Percentiles rank a stretch among this genome's conserved stretches.
Conservation (phyloP, 352 stramenopile genomes). For the Globisporangium lucens region DNA sequence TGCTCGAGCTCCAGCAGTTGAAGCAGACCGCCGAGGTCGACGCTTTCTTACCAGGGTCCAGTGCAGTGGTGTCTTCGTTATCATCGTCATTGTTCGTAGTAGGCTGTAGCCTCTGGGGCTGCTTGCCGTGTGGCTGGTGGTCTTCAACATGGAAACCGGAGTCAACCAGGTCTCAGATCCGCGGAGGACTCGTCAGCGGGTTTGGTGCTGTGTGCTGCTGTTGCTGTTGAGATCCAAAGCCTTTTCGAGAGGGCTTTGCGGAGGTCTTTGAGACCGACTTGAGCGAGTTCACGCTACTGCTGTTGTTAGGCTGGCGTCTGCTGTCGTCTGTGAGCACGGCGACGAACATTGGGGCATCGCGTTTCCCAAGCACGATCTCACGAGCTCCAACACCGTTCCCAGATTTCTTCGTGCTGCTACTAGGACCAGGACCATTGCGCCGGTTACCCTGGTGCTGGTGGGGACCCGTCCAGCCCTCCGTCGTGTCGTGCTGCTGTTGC, state of each 20-base stretch:
- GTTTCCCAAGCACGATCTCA: conserved; percentile 64
- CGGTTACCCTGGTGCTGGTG: neutral
- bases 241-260: conserved; percentile 11
- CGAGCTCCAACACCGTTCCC: conserved; percentile 16
- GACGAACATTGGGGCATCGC: conserved; percentile 58
- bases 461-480: neutral
- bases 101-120: neutral
- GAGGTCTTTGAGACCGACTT: conserved; percentile 19
- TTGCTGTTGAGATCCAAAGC: neutral
- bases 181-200: conserved; percentile 29
- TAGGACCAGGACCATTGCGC: conserved; percentile 10
- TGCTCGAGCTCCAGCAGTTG: conserved; percentile 92
- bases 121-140: neutral
- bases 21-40: conserved; percentile 65
- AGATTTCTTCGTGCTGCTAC: conserved; percentile 8
- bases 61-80: neutral
- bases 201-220: conserved; percentile 5
- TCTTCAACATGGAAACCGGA: conserved; percentile 61
- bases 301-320: conserved; percentile 7
- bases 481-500: neutral
- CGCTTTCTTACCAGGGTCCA: neutral
- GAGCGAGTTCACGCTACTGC: conserved; percentile 5
- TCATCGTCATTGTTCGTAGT: neutral
- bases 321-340: conserved; percentile 41
- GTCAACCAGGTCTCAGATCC: conserved; percentile 77